Percentiles rank a stretch among this genome's conserved stretches.
Conservation (phyloP, 257 asterid genomes). For the Verbena officinalis region DNA sequence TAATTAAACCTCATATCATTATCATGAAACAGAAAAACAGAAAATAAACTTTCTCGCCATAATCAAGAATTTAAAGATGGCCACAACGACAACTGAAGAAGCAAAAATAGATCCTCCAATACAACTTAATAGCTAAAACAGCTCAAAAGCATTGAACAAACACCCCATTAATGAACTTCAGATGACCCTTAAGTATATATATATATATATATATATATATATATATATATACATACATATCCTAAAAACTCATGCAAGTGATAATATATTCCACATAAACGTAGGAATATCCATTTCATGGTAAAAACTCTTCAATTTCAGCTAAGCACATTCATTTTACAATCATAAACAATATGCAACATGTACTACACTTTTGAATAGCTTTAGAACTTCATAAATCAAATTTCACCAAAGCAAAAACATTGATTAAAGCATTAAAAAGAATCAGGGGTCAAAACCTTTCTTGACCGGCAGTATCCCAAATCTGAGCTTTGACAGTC, state of each 20-base stretch:
- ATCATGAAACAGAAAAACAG: too few species aligned
- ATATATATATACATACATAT: not conserved
- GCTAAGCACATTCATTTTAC: constrained; percentile 12
- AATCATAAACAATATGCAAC: not conserved
- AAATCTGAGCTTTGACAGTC: constrained; percentile 91
- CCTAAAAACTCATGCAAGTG: not conserved
- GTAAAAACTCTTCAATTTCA: constrained; percentile 3
- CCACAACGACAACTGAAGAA: too few species aligned
- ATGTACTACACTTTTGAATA: not conserved
- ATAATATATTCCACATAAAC: not conserved
- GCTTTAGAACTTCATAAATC: not conserved
- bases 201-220: not conserved
- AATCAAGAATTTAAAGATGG: too few species aligned
- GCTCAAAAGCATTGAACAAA: too few species aligned
- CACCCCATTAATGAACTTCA: too few species aligned
- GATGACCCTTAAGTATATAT: too few species aligned
- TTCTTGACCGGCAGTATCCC: constrained; percentile 99
- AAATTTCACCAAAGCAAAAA: not conserved
- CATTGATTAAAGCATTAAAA: not conserved
- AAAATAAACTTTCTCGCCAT: too few species aligned
- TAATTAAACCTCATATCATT: too few species aligned
- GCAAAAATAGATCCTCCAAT: too few species aligned
- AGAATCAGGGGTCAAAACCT: constrained; percentile 40
- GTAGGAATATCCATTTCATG: not conserved
- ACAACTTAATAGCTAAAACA: too few species aligned